Conservation (phyloP, 352 stramenopile genomes). For the Globisporangium ultimum region DNA sequence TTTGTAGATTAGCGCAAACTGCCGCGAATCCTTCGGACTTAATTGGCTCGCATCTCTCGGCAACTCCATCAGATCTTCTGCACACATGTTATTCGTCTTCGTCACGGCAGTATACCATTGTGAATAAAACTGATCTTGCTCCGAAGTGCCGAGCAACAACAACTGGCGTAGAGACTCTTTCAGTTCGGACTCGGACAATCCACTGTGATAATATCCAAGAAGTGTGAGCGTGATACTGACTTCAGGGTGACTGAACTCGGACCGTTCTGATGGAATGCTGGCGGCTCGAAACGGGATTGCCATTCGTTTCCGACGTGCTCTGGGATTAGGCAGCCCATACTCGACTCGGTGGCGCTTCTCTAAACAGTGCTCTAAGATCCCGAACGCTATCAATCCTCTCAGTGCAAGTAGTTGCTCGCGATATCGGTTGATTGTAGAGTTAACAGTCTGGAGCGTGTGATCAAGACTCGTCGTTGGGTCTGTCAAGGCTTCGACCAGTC, state of each 20-base stretch:
- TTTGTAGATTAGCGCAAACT: slow-evolving; percentile 51
- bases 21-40: slow-evolving; percentile 62
- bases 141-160: slow-evolving; percentile 56
- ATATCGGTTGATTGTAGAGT: slow-evolving; percentile 21
- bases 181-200: slow-evolving; percentile 52
- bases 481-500: slow-evolving; percentile 32
- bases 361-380: slow-evolving; percentile 78
- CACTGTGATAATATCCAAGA: slow-evolving; percentile 83
- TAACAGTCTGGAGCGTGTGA: slow-evolving; percentile 15
- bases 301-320: slow-evolving; percentile 54
- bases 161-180: slow-evolving; percentile 48
- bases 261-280: slow-evolving; percentile 75
- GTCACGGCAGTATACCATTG: slow-evolving; percentile 58
- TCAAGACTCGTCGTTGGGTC: slow-evolving; percentile 29
- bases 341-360: slow-evolving; percentile 82
- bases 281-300: slow-evolving; percentile 85
- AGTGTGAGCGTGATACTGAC: slow-evolving; percentile 78
- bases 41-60: slow-evolving; percentile 66
- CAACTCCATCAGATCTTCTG: slow-evolving; percentile 15
- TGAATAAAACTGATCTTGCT: slow-evolving; percentile 60
- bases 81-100: slow-evolving; percentile 7
- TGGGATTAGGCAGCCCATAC: slow-evolving; percentile 55
- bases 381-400: slow-evolving; percentile 71
- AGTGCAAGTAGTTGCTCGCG: slow-evolving; percentile 51
- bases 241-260: slow-evolving; percentile 89